Conservation (phyloP, 176 grass and related monocot species). For the Chloris gayana region DNA sequence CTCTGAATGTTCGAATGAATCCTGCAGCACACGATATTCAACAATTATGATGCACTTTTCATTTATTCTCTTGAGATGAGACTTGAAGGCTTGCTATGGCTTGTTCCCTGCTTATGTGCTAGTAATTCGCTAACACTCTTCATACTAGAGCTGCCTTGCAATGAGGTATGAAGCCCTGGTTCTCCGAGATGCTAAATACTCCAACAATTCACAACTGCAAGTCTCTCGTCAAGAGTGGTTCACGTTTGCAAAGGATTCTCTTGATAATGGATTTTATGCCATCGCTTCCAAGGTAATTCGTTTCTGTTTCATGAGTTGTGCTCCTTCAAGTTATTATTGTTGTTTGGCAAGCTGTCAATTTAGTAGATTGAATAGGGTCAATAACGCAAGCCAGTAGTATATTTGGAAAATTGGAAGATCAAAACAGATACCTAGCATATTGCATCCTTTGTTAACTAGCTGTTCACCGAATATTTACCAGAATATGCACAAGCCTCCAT, state of each 20-base stretch:
- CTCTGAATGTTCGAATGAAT: too few relatives aligned
- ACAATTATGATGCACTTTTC: too few relatives aligned
- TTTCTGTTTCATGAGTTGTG: neutral
- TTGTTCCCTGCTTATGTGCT: neutral
- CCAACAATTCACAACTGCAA: conserved; percentile 33
- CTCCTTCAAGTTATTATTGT: neutral
- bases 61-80: too few relatives aligned
- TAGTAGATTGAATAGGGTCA: neutral
- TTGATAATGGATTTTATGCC: conserved; percentile 82
- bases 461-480: neutral
- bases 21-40: too few relatives aligned
- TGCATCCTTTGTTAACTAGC: neutral
- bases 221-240: conserved; percentile 71
- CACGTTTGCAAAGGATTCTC: conserved; percentile 78
- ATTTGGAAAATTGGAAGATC: neutral
- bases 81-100: too few relatives aligned
- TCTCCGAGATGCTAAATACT: conserved; percentile 52
- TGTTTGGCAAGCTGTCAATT: neutral
- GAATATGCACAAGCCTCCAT: neutral
- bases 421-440: neutral
- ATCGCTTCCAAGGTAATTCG: conserved; percentile 63
- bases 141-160: conserved; percentile 69
- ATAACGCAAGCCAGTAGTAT: neutral
- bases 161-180: conserved; percentile 76
- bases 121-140: neutral